Percentiles rank a stretch among this genome's conserved stretches.
Evolutionary conservation across 306 rosid species (phyloP).

Genomic region (Vigna mungo): DNA sequence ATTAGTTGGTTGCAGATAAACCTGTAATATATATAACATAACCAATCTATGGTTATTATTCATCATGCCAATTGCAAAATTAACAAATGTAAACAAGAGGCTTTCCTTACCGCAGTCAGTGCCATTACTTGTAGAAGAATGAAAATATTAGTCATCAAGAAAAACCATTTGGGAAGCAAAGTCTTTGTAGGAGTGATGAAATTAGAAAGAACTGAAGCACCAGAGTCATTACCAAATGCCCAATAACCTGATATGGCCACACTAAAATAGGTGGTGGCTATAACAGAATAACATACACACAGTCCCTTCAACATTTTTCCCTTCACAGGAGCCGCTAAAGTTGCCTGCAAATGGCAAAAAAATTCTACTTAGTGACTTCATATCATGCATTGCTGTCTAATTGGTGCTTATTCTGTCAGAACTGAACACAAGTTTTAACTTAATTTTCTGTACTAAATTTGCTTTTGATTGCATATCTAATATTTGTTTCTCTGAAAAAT

Average conservation of each 20-base stretch:
- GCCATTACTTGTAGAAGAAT: conserved; percentile 69
- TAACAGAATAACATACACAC: conserved; percentile 70
- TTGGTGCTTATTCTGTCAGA: conserved; percentile 30
- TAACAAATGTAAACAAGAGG: background rate
- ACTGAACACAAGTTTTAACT: background rate
- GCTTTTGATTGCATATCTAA: background rate
- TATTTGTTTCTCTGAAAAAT: conserved; percentile 7
- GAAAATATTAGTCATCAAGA: conserved; percentile 68
- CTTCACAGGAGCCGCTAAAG: conserved; percentile 76
- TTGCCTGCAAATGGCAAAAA: conserved; percentile 63
- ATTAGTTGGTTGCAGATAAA: conserved; percentile 84
- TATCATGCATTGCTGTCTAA: background rate
- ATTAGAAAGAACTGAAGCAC: conserved; percentile 59
- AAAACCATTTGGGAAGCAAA: conserved; percentile 74
- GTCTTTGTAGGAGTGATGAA: conserved; percentile 55
- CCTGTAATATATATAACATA: conserved; percentile 45
- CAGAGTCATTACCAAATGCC: conserved; percentile 77
- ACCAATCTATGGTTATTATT: conserved; percentile 34
- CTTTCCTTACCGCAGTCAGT: conserved; percentile 64
- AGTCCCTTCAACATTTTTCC: conserved; percentile 89
- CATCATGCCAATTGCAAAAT: conserved; percentile 25
- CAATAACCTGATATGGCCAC: conserved; percentile 85
- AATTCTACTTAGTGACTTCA: conserved; percentile 20
- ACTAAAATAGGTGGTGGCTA: conserved; percentile 58
- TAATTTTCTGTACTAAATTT: conserved; percentile 1